phyloP scores from a whole-genome alignment of 129 eudicot genomes.

The Saussurea involucrata region DNA sequence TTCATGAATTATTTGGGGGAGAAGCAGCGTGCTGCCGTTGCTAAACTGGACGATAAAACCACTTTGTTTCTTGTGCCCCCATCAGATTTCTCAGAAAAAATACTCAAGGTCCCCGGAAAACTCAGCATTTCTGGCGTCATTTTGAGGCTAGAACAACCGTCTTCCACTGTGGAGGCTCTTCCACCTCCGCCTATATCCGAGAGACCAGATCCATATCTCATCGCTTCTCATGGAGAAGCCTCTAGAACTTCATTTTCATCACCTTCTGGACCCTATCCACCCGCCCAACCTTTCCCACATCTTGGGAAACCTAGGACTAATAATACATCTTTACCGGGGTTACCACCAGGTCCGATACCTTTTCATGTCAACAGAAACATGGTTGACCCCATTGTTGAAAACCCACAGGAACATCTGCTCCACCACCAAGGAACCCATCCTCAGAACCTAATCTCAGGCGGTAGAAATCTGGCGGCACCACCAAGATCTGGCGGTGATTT shows the following conservation, averaged over 20 bases:
- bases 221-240: conserved; percentile 38
- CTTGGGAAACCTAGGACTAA: conserved; percentile 38
- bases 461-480: conserved; percentile 30
- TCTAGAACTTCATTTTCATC: conserved; percentile 50
- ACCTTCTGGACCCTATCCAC: conserved; percentile 34
- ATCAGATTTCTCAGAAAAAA: conserved; percentile 85
- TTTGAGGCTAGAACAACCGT: conserved; percentile 56
- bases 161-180: conserved; percentile 42
- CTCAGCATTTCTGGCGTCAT: conserved; percentile 87
- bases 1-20: conserved; percentile 82
- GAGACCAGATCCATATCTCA: conserved; percentile 29
- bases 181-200: conserved; percentile 44
- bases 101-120: conserved; percentile 83
- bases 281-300: conserved; percentile 25
- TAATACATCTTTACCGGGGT: conserved; percentile 23
- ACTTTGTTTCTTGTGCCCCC: conserved; percentile 95
- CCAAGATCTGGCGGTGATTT: conserved; percentile 21
- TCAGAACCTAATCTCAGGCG: conserved; percentile 31
- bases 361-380: conserved; percentile 27
- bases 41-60: conserved; percentile 72
- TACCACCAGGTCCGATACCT: conserved; percentile 31
- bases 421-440: conserved; percentile 28
- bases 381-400: conserved; percentile 27
- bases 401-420: conserved; percentile 38
- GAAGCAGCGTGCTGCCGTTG: conserved; percentile 86